Evolutionary conservation across 176 grass and related monocot genomes (phyloP).

Genomic region (Phoenix dactylifera): DNA sequence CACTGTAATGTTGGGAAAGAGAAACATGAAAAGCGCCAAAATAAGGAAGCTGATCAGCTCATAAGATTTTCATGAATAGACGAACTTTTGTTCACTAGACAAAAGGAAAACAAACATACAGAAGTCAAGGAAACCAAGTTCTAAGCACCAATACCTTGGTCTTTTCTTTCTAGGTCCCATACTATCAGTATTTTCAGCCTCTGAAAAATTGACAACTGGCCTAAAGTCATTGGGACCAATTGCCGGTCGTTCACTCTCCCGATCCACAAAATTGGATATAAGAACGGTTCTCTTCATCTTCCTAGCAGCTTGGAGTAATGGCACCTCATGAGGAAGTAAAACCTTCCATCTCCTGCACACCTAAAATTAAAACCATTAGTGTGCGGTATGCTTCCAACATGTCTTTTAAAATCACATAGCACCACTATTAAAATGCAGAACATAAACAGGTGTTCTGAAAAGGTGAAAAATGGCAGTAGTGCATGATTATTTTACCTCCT

Average conservation of each 20-base stretch:
- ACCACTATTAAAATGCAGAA: no score
- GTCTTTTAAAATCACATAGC: no score
- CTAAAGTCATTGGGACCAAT: conserved; percentile 62
- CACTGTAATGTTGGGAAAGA: background rate
- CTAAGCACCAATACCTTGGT: conserved; percentile 27
- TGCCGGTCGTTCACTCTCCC: conserved; percentile 65
- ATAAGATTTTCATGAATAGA: no score
- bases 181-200: conserved; percentile 20
- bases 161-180: conserved; percentile 12
- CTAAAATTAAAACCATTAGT: conserved; percentile 13
- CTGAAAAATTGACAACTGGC: conserved; percentile 21
- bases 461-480: conserved; percentile 2
- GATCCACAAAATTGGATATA: conserved; percentile 79
- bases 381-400: background rate
- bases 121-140: background rate
- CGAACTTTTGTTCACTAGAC: no score
- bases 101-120: no score
- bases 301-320: conserved; percentile 29
- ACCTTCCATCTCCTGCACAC: conserved; percentile 56
- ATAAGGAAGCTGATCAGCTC: background rate
- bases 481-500: conserved; percentile 43
- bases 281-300: conserved; percentile 69
- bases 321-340: conserved; percentile 37
- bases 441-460: no score
- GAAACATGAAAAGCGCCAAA: background rate